These are phyloP conservation scores for Sclerotinia sclerotiorum DNA, from an alignment of 2,329 filamentous ascomycete species.

Conservation along the genomic window DNA sequence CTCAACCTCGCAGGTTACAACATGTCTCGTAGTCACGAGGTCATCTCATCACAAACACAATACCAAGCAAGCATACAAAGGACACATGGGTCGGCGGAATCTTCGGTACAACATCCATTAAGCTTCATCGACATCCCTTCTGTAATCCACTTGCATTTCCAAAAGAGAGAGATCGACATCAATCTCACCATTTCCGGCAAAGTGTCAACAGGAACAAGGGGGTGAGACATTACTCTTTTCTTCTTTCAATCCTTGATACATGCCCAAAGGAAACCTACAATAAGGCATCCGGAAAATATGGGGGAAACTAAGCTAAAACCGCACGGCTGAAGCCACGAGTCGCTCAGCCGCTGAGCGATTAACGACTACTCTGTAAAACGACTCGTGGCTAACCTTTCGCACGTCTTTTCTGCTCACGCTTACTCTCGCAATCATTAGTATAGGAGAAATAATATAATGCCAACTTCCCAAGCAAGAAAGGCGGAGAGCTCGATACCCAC, in stretches of 20 bases:
- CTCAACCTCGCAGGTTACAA: not conserved
- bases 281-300: slow-evolving; percentile 11
- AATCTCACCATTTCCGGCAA: not conserved
- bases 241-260: not conserved
- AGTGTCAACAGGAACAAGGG: slow-evolving; percentile 14
- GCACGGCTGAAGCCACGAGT: slow-evolving; percentile 11
- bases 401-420: slow-evolving; percentile 14
- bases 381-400: slow-evolving; percentile 12
- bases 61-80: not conserved
- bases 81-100: slow-evolving; percentile 1
- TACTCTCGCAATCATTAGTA: not conserved
- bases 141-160: not conserved
- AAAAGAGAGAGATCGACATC: not conserved
- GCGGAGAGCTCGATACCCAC: not conserved
- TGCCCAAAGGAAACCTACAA: not conserved
- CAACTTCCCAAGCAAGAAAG: not conserved
- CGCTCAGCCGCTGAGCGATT: not conserved
- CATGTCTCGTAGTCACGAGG: slow-evolving; percentile 9
- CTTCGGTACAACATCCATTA: slow-evolving; percentile 11
- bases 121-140: slow-evolving; percentile 1
- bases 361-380: slow-evolving; percentile 2
- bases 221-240: slow-evolving; percentile 9
- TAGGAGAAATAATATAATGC: not conserved
- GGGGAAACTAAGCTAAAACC: slow-evolving; percentile 2
- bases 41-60: not conserved